Percentiles rank a stretch among this genome's conserved stretches.
phyloP scores from a whole-genome alignment of 2,329 filamentous ascomycete genomes.

The Emmonsiellopsis sp. region DNA sequence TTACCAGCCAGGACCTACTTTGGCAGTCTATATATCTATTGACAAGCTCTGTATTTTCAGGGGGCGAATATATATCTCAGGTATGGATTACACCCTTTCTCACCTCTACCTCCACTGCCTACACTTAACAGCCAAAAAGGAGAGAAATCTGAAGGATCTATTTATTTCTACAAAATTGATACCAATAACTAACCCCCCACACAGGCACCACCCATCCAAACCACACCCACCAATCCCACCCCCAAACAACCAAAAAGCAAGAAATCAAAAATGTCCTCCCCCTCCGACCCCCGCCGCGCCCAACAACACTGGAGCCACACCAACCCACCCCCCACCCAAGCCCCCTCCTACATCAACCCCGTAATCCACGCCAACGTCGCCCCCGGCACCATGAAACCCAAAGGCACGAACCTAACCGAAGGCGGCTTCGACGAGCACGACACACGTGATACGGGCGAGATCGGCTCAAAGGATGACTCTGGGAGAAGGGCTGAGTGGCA shows the following conservation, averaged over 20 bases:
- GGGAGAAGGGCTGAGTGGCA: constrained; percentile 37
- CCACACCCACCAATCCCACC: neutral
- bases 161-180: too few relatives aligned
- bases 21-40: too few relatives aligned
- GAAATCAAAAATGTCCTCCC: constrained; percentile 5
- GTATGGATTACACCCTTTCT: too few relatives aligned
- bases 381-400: constrained; percentile 33
- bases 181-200: too few relatives aligned
- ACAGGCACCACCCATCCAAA: neutral
- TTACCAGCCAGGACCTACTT: too few relatives aligned
- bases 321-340: constrained; percentile 21
- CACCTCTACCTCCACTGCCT: too few relatives aligned
- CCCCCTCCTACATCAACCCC: constrained; percentile 31
- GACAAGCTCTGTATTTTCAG: too few relatives aligned
- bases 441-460: constrained; percentile 43
- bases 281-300: constrained; percentile 10
- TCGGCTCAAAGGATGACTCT: constrained; percentile 49
- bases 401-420: constrained; percentile 45
- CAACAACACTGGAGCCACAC: constrained; percentile 23
- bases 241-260: too few relatives aligned
- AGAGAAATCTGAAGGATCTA: too few relatives aligned
- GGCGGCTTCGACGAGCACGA: constrained; percentile 39
- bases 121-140: too few relatives aligned
- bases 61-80: too few relatives aligned
- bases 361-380: constrained; percentile 19